These are phyloP conservation scores for Grosmannia penicillata DNA, from an alignment of 2,329 filamentous ascomycete genomes.

Conservation along the genomic window DNA sequence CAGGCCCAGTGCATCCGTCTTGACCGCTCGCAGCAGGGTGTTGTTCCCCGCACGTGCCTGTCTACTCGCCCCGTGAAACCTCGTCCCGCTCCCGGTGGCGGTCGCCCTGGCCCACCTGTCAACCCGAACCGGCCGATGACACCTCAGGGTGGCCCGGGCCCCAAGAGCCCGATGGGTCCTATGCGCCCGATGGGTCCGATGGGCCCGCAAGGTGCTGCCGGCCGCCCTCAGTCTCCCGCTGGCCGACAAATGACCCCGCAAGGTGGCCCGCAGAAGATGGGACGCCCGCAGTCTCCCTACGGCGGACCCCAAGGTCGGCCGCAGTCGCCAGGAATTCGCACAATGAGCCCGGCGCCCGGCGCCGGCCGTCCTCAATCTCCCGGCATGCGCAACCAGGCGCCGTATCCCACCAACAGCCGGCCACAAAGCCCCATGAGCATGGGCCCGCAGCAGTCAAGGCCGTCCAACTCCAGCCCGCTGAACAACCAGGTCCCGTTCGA, in stretches of 20 bases:
- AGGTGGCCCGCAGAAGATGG: constrained; percentile 19
- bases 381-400: constrained; percentile 9
- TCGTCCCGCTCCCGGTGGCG: constrained; percentile 37
- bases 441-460: constrained; percentile 23
- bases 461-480: constrained; percentile 30
- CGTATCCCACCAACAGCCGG: constrained; percentile 18
- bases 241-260: constrained; percentile 10
- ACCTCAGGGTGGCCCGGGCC: constrained; percentile 19
- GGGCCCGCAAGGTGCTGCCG: background rate
- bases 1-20: constrained; percentile 83
- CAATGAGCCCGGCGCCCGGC: background rate
- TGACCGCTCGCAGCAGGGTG: constrained; percentile 83
- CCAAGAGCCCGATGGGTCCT: constrained; percentile 11
- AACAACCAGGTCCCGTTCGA: constrained; percentile 13
- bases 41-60: constrained; percentile 83
- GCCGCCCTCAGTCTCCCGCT: constrained; percentile 8
- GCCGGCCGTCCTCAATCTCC: constrained; percentile 14
- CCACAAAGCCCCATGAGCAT: constrained; percentile 27
- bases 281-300: constrained; percentile 28
- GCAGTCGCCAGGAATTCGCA: constrained; percentile 9
- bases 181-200: constrained; percentile 1
- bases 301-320: constrained; percentile 11
- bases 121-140: constrained; percentile 28
- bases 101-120: constrained; percentile 34
- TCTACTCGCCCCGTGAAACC: constrained; percentile 87